A percentile compares a stretch with the other conserved stretches of the same genome.
phyloP scores from a whole-genome alignment of 2,329 filamentous ascomycete genomes.

The Exserohilum rostratum region DNA sequence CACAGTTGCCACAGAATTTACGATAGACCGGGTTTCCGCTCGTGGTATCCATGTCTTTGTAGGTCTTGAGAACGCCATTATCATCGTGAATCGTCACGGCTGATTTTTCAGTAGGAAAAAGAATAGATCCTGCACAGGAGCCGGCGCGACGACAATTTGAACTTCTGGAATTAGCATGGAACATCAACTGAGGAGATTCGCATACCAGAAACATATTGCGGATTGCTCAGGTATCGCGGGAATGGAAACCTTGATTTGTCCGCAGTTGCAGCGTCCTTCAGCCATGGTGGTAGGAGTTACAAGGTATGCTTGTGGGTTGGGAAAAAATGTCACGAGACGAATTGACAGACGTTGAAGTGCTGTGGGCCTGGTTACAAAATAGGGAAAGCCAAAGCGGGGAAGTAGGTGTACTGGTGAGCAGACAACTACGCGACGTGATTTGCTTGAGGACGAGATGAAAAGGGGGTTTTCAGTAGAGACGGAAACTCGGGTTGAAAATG shows the following conservation, averaged over 20 bases:
- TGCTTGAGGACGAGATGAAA: too few relatives aligned
- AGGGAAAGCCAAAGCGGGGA: too few relatives aligned
- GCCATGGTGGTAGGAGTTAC: constrained; percentile 17
- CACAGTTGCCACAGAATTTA: constrained; percentile 41
- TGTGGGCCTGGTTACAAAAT: too few relatives aligned
- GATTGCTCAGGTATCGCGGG: constrained; percentile 28
- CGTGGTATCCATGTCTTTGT: constrained; percentile 35
- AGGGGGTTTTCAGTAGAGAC: too few relatives aligned
- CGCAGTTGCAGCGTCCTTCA: constrained; percentile 42
- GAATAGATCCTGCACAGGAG: constrained; percentile 25
- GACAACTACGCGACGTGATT: too few relatives aligned
- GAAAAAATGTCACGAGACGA: too few relatives aligned
- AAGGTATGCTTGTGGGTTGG: not conserved
- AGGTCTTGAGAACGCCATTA: constrained; percentile 29
- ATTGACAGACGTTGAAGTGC: too few relatives aligned
- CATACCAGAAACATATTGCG: constrained; percentile 40
- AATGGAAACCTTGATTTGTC: constrained; percentile 34
- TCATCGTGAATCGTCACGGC: constrained; percentile 31
- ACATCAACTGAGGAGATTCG: too few relatives aligned
- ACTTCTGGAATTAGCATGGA: constrained; percentile 15
- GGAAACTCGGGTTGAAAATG: too few relatives aligned
- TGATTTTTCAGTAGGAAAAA: constrained; percentile 29
- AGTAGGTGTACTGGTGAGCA: too few relatives aligned
- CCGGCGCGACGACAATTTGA: constrained; percentile 40
- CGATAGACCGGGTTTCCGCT: constrained; percentile 35